These are phyloP conservation scores for Paramecium bursaria DNA, from an alignment of 73 alveolate species.

Conservation along the genomic window DNA sequence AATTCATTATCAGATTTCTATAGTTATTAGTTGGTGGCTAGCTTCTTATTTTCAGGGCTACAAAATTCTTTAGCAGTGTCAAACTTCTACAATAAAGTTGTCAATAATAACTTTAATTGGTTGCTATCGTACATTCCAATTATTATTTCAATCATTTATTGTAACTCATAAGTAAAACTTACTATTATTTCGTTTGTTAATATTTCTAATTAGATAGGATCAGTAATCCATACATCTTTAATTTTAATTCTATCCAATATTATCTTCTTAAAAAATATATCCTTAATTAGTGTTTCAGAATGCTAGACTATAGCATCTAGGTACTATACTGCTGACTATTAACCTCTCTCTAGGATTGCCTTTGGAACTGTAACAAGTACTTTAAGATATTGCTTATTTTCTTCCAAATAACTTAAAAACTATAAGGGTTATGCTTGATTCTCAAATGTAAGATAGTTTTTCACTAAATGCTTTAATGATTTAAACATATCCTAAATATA, in stretches of 20 bases:
- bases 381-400: constrained; percentile 44
- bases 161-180: neutral
- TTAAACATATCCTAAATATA: constrained; percentile 53
- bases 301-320: constrained; percentile 20
- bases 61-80: too few species aligned
- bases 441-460: neutral
- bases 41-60: too few species aligned
- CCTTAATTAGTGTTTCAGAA: constrained; percentile 2
- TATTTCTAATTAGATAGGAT: constrained; percentile 4
- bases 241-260: neutral
- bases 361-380: too few species aligned
- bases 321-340: too few species aligned
- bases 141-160: constrained; percentile 1
- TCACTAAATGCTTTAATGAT: constrained; percentile 2
- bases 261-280: constrained; percentile 31
- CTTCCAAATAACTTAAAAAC: neutral
- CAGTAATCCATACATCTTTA: neutral
- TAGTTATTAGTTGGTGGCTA: too few species aligned
- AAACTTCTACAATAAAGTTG: too few species aligned
- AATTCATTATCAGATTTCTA: neutral
- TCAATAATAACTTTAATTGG: too few species aligned
- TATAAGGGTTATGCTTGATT: constrained; percentile 1
- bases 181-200: constrained; percentile 7
- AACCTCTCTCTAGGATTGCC: constrained; percentile 19
- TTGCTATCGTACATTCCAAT: too few species aligned